Conservation (phyloP, 768 basidiomycete genomes). For the Lentinula sp. region DNA sequence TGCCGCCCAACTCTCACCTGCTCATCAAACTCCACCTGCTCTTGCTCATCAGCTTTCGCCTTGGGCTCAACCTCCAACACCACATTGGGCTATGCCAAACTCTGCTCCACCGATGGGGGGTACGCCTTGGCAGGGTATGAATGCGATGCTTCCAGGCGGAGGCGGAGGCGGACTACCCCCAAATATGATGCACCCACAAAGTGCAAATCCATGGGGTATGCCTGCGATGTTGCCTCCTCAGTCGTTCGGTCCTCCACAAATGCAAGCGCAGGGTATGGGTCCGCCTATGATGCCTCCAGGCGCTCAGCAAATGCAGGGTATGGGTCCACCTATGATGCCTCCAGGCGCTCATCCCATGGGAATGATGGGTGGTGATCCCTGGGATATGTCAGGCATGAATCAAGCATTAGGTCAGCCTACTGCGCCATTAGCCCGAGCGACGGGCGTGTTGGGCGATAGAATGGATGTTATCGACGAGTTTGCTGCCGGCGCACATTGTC, state of each 20-base stretch:
- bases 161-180: background rate
- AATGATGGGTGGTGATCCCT: background rate
- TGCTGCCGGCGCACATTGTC: background rate
- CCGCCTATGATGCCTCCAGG: background rate
- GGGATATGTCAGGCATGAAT: background rate
- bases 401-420: background rate
- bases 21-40: background rate
- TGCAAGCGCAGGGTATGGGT: background rate
- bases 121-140: slow-evolving; percentile 1
- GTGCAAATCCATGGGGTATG: background rate
- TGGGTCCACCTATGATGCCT: background rate
- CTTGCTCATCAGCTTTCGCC: background rate
- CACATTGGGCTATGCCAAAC: background rate
- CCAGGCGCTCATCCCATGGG: background rate
- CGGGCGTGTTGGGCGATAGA: background rate
- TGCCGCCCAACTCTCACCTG: no score
- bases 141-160: background rate
- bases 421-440: background rate
- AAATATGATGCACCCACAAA: background rate
- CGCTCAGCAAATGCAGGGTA: background rate
- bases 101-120: background rate
- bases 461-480: slow-evolving; percentile 2
- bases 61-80: background rate
- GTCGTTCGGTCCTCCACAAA: background rate
- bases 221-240: background rate